Base-by-base conservation (phyloP, 371 early-diverging fungal species). In the Syncephalastrum contaminatum region DNA sequence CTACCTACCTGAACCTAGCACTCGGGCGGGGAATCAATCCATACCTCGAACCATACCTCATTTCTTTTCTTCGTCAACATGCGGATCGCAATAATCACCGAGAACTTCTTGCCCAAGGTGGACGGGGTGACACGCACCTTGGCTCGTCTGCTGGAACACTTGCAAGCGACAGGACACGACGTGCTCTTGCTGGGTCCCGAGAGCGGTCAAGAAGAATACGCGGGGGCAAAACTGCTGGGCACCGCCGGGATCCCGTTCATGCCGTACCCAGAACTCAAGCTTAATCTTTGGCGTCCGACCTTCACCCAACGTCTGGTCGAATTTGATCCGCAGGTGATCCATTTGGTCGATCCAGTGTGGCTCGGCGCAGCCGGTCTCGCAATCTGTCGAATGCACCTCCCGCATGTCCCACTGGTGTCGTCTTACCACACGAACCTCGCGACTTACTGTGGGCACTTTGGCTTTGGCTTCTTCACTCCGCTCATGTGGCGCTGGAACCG, bases 351-450 rank as follows among this genome's bases (percentile, higher is more conserved):
- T 53, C 80, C 80, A 18, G 73, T 73, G 4, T 79, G 72, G 56
- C 51, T 79, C 18, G 75, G 76, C 3, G 78, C 71, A 5, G 56
- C 67, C 10, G 72, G 67, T 0, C 42, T 73, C 1, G 66, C 69
- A 4, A 57, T 62, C 0, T 51, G 63, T 21, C 64, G 62, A 4
- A 50, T 52, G 4, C 58, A 70, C 46, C 46, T 72, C 1, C 54
- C 57, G 7, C 14, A 62, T 20, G 54, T 67, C 19, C 74, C 80
- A 4, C 57, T 75, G n/a, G 73, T 79, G 2, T 67, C 76, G 15
- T 79, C 80, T 4, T 79, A 79, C 49, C 80, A 79, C 47, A 79
- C 80, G 18, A 79, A 79, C 36, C 54, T 79, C 13, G 74, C 76
- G 5, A 61, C 70, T 4, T 79, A 79, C 44, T 75, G 75, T 41